Evolutionary conservation across 106 monocot genomes (phyloP).

Genomic region (Triglochin maritima): DNA sequence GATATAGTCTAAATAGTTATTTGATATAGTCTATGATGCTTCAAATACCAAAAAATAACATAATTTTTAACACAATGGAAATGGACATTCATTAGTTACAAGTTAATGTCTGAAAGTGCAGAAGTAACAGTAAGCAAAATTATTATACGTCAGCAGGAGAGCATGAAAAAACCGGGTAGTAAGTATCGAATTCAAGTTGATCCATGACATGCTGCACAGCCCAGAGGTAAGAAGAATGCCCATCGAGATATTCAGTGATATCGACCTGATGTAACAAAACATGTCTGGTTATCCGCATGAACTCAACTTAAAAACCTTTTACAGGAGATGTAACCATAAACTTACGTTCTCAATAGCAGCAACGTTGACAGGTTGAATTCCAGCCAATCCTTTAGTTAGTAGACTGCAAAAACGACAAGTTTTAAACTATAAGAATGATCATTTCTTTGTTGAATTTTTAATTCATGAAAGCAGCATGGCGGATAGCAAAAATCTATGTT

Average conservation of each 20-base stretch:
- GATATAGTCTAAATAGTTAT: too few relatives aligned
- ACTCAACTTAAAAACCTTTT: not conserved
- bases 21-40: too few relatives aligned
- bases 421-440: too few relatives aligned
- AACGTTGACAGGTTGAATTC: slow-evolving; percentile 72
- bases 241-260: slow-evolving; percentile 61
- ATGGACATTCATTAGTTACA: too few relatives aligned
- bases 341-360: slow-evolving; percentile 81
- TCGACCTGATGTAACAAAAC: slow-evolving; percentile 46
- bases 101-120: too few relatives aligned
- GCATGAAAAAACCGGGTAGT: slow-evolving; percentile 38
- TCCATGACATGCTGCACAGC: slow-evolving; percentile 30
- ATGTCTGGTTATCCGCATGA: not conserved
- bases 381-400: slow-evolving; percentile 79
- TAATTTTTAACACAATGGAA: too few relatives aligned
- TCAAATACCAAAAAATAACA: too few relatives aligned
- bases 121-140: too few relatives aligned
- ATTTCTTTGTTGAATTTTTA: too few relatives aligned
- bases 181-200: slow-evolving; percentile 63
- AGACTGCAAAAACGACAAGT: slow-evolving; percentile 36
- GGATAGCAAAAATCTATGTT: too few relatives aligned
- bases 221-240: slow-evolving; percentile 75
- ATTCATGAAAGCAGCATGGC: too few relatives aligned
- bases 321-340: not conserved
- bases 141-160: slow-evolving; percentile 1